phyloP scores from a whole-genome alignment of 2,329 filamentous ascomycete genomes.

The Arthrinium phaeospermum region DNA sequence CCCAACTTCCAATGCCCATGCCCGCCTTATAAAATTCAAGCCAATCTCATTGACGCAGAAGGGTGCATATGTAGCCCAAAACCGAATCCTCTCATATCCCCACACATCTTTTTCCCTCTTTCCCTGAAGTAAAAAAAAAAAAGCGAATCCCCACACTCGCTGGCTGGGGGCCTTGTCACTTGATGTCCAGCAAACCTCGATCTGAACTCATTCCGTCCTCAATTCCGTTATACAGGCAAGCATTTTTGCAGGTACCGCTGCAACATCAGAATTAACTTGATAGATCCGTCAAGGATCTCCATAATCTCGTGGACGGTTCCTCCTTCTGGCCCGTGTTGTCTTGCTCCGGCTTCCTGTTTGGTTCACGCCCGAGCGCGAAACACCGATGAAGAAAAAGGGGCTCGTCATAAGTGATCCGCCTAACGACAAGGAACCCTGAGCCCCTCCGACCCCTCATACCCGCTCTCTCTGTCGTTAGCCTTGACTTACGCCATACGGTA shows the following conservation, averaged over 20 bases:
- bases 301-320: slow-evolving; percentile 19
- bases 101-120: neutral
- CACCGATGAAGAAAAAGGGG: slow-evolving; percentile 10
- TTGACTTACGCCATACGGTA: neutral
- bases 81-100: neutral
- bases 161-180: neutral
- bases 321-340: slow-evolving; percentile 23
- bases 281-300: neutral
- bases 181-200: neutral
- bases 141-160: neutral
- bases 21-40: neutral
- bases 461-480: neutral
- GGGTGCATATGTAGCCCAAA: slow-evolving; percentile 2
- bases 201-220: neutral
- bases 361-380: slow-evolving; percentile 1
- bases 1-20: slow-evolving; percentile 3
- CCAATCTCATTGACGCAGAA: slow-evolving; percentile 1
- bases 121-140: neutral
- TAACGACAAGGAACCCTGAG: neutral
- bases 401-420: slow-evolving; percentile 19
- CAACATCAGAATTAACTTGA: neutral
- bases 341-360: slow-evolving; percentile 8
- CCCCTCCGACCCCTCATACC: slow-evolving; percentile 16
- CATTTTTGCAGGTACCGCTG: neutral
- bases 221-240: neutral